Base-by-base conservation (phyloP, 75 land plant genomes). In the Larix kaempferi region DNA sequence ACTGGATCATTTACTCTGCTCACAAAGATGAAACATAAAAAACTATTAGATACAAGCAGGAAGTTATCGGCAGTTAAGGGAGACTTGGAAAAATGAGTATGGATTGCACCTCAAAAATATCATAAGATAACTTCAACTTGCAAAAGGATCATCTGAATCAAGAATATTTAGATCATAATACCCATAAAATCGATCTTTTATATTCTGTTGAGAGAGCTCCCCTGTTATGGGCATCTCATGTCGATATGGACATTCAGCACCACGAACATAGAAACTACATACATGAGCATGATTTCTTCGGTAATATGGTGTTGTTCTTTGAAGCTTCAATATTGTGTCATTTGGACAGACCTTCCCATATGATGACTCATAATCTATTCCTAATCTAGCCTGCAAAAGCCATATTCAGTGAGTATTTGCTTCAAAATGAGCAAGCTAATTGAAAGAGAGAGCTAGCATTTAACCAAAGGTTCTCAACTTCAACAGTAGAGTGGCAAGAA, bases 131-230 rank as follows among this genome's bases (percentile, higher is more conserved):
- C 33, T 29, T 29, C 33, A 29, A 29, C 33, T 29, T 29, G 33
- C 33, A 0, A 29, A 29, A 29, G 33, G 33, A 29, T 29, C 33
- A 29, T 29, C 33, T 29, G 33, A 29, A 29, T 29, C 33, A 29
- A 29, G 33, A 29, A 29, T 29, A 29, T 29, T 29, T 29, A 29
- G 6, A 66, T 6, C 15, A 76, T 12, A 80, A 25, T 26, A 96
- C 99, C 99, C 99, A 82, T 96, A 96, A 75, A 91, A 96, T 76
- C 99, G 94, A 77, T 96, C 99, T 78, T 96, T 96, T 27, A 96
- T 96, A 74, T 96, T 96, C 69, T 96, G 96, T 60, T 96, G 94
- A 22, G 99, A 91, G 16, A 96, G 87, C 80, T 96, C 99, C 22
- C 99, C 99, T 63, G 89, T 89, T 54, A 81, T 84, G 21, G 96